phyloP scores from a whole-genome alignment of 345 rosid species.

The rapeseed (Brassica napus) region DNA sequence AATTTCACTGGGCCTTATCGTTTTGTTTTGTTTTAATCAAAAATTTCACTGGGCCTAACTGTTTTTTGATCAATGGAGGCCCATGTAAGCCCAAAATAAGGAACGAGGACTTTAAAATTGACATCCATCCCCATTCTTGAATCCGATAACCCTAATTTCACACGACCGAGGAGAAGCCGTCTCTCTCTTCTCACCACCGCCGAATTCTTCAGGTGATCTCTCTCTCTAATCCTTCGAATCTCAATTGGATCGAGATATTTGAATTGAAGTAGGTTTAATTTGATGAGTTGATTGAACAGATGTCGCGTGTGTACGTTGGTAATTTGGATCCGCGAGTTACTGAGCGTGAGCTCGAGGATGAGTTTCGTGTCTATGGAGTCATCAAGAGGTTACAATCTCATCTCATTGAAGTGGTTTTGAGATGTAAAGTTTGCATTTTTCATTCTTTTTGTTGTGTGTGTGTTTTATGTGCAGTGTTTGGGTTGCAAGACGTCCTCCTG shows the following conservation, averaged over 20 bases:
- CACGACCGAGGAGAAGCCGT: slow-evolving; percentile 26
- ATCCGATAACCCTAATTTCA: slow-evolving; percentile 33
- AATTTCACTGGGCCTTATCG: neutral
- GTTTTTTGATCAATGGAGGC: neutral
- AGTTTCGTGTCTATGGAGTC: slow-evolving; percentile 66
- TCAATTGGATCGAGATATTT: neutral
- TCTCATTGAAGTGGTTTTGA: neutral
- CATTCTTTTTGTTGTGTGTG: neutral
- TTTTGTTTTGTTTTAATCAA: no score
- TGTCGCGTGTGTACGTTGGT: slow-evolving; percentile 86
- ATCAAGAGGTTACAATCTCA: slow-evolving; percentile 52
- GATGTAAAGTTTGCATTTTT: neutral
- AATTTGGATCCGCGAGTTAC: slow-evolving; percentile 74
- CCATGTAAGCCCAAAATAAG: neutral
- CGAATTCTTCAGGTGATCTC: slow-evolving; percentile 24
- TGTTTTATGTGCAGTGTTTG: slow-evolving; percentile 61
- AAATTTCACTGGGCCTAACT: neutral
- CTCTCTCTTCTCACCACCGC: neutral
- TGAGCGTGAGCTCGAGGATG: slow-evolving; percentile 79
- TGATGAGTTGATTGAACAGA: slow-evolving; percentile 34
- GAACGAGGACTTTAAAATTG: neutral
- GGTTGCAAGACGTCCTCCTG: slow-evolving; percentile 94
- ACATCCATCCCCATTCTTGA: neutral
- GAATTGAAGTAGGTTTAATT: neutral
- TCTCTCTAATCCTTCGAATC: neutral